These are phyloP conservation scores for Melaleuca alternifolia DNA, from an alignment of 345 rosid species.

Conservation along the genomic window DNA sequence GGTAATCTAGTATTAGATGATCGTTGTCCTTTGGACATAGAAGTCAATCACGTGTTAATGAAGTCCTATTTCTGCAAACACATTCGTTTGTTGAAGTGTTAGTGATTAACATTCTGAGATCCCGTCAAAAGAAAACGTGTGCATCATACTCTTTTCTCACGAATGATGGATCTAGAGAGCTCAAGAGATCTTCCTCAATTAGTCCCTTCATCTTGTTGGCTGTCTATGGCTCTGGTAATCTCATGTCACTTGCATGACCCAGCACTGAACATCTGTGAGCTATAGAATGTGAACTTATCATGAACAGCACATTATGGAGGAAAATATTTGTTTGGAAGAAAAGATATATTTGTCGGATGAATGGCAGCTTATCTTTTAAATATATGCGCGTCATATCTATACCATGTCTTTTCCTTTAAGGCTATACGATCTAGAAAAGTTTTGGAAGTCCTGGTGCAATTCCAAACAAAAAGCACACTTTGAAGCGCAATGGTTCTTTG, in stretches of 20 bases:
- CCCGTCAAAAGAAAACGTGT: not conserved
- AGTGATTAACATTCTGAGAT: not conserved
- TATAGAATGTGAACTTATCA: not conserved
- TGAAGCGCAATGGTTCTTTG: not conserved
- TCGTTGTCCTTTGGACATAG: not conserved
- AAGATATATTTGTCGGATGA: not conserved
- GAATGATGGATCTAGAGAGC: not conserved
- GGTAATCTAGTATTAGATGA: not conserved
- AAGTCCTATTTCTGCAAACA: not conserved
- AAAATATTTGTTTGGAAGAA: not conserved
- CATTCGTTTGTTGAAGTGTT: not conserved
- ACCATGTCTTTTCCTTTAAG: not conserved
- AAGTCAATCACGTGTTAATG: not conserved
- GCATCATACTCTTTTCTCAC: not conserved
- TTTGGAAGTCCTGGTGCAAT: not conserved
- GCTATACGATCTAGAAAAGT: not conserved
- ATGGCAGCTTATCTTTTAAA: not conserved
- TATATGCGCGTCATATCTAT: not conserved
- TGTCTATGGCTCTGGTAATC: not conserved
- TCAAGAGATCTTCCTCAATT: not conserved
- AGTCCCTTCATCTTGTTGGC: not conserved
- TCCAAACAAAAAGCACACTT: not conserved
- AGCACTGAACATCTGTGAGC: not conserved
- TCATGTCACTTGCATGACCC: not conserved
- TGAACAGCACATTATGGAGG: not conserved